A percentile compares a stretch with the other conserved stretches of the same genome.
These are phyloP conservation scores for Cryptococcus wingfieldii DNA, from an alignment of 1,284 basidiomycete genomes.

Conservation along the genomic window DNA sequence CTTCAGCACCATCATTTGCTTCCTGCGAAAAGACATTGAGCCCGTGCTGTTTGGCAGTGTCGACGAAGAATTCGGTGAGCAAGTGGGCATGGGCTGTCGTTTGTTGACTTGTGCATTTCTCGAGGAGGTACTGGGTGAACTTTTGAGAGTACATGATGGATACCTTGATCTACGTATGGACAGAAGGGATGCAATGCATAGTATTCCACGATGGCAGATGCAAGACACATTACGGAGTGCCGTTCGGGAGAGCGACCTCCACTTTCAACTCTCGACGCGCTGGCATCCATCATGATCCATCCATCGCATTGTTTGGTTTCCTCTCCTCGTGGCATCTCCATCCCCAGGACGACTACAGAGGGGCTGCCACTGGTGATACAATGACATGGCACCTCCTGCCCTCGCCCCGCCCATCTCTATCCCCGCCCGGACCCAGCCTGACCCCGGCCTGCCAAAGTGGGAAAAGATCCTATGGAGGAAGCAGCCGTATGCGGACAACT, in stretches of 20 bases:
- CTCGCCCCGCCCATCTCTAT: slow-evolving; percentile 1
- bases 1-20: neutral
- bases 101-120: slow-evolving; percentile 15
- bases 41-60: slow-evolving; percentile 52
- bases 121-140: slow-evolving; percentile 14
- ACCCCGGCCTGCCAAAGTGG: slow-evolving; percentile 52
- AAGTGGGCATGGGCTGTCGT: neutral
- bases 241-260: neutral
- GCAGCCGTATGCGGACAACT: slow-evolving; percentile 76
- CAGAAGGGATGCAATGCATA: neutral
- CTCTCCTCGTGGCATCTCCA: neutral
- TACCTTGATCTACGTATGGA: neutral
- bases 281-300: neutral
- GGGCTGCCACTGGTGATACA: neutral
- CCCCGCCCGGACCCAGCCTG: neutral
- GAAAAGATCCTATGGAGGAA: slow-evolving; percentile 79
- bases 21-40: slow-evolving; percentile 37
- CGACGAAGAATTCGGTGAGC: slow-evolving; percentile 55
- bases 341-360: too few relatives aligned
- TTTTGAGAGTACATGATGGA: slow-evolving; percentile 4
- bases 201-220: neutral
- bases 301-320: neutral
- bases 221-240: neutral
- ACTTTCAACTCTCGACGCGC: neutral
- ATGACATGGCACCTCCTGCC: slow-evolving; percentile 9